phyloP scores from a whole-genome alignment of 257 asterid genomes.

The Solanum chmielewskii region DNA sequence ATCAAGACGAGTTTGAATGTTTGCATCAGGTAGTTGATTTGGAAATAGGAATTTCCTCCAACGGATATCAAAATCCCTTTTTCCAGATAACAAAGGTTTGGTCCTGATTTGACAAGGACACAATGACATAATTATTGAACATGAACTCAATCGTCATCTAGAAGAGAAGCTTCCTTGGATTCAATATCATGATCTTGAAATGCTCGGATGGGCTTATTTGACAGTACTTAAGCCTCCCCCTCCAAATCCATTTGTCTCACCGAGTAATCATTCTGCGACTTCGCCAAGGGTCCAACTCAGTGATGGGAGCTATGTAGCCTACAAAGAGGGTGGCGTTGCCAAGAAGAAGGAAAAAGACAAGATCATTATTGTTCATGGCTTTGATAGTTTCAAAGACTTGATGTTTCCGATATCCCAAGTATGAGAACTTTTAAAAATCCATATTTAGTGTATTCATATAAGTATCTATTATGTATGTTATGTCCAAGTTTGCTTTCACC shows the following conservation, averaged over 20 bases:
- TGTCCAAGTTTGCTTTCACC: background rate
- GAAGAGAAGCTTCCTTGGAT: slow-evolving; percentile 58
- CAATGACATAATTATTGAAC: slow-evolving; percentile 42
- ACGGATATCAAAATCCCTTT: slow-evolving; percentile 39
- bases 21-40: slow-evolving; percentile 32
- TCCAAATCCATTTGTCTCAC: slow-evolving; percentile 56
- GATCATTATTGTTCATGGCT: slow-evolving; percentile 51
- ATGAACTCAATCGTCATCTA: slow-evolving; percentile 29
- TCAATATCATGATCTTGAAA: slow-evolving; percentile 42
- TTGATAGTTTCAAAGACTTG: slow-evolving; percentile 58
- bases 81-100: slow-evolving; percentile 45
- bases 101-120: slow-evolving; percentile 71
- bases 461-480: background rate
- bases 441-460: background rate
- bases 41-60: slow-evolving; percentile 55
- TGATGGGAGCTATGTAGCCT: slow-evolving; percentile 69
- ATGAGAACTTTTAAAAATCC: slow-evolving; percentile 6
- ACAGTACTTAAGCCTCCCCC: slow-evolving; percentile 44
- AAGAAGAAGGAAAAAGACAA: slow-evolving; percentile 55
- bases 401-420: slow-evolving; percentile 39
- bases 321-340: slow-evolving; percentile 52
- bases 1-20: slow-evolving; percentile 55
- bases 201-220: slow-evolving; percentile 42
- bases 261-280: slow-evolving; percentile 58
- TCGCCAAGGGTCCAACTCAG: slow-evolving; percentile 54